Percentiles rank a stretch among this genome's conserved stretches.
Conservation (phyloP, 306 rosid species). For the Malus fusca region DNA sequence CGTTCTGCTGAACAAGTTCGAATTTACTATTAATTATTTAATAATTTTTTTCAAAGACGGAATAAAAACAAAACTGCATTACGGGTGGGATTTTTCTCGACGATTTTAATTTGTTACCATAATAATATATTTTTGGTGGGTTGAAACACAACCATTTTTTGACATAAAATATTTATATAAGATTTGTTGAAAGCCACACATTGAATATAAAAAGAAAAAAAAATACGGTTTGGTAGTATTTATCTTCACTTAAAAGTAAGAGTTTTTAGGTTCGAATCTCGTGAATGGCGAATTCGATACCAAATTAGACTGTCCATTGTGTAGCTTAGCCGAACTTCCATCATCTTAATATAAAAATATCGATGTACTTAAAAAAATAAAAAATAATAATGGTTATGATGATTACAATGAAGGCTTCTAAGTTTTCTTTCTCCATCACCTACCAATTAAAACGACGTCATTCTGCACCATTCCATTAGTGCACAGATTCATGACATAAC, state of each 20-base stretch:
- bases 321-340: rapidly evolving
- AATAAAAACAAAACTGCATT: background rate
- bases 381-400: constrained; percentile 7
- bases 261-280: no score
- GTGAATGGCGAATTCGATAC: no score
- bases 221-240: no score
- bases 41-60: background rate
- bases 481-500: constrained; percentile 12
- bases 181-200: background rate
- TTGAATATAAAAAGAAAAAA: background rate
- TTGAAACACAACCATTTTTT: background rate
- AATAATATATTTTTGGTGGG: background rate
- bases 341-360: no score
- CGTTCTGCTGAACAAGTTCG: background rate
- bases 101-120: background rate
- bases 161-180: background rate
- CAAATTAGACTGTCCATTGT: no score
- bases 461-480: background rate
- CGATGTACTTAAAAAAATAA: rapidly evolving
- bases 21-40: background rate
- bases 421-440: constrained; percentile 40
- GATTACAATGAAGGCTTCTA: constrained; percentile 28
- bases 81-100: background rate
- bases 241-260: rapidly evolving
- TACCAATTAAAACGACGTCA: constrained; percentile 46